A percentile compares a stretch with the other conserved stretches of the same genome.
Conservation (phyloP, 2,329 filamentous ascomycete species). For the Botryotinia convoluta region DNA sequence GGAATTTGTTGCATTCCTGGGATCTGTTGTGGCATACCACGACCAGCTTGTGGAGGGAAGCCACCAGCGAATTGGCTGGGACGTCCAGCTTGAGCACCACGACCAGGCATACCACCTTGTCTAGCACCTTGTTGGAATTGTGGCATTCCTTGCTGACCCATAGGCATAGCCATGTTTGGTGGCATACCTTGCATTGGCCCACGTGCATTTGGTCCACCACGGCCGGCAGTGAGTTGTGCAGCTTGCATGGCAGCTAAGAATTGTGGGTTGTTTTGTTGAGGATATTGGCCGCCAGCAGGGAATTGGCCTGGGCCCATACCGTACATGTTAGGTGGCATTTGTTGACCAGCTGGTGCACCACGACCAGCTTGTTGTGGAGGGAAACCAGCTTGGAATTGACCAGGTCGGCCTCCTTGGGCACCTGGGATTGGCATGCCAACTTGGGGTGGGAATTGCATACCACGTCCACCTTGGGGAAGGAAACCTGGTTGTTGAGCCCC, state of each 20-base stretch:
- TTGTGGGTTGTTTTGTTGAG: conserved; percentile 75
- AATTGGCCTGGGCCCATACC: conserved; percentile 70
- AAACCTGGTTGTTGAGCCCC: conserved; percentile 69
- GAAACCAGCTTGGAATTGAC: conserved; percentile 80
- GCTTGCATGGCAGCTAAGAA: conserved; percentile 75
- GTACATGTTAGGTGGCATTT: conserved; percentile 85
- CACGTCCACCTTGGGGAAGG: conserved; percentile 61
- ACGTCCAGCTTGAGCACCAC: conserved; percentile 39
- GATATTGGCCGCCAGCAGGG: conserved; percentile 74
- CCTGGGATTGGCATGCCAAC: conserved; percentile 64
- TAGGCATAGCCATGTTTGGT: conserved; percentile 62
- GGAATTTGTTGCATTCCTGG: conserved; percentile 34
- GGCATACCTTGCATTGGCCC: conserved; percentile 66
- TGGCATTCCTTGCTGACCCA: conserved; percentile 54
- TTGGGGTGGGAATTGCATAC: conserved; percentile 63
- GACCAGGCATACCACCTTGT: conserved; percentile 42
- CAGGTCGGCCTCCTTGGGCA: conserved; percentile 77
- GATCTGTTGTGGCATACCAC: conserved; percentile 39
- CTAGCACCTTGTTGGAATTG: conserved; percentile 52
- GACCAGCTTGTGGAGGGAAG: conserved; percentile 40
- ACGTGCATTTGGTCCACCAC: conserved; percentile 48
- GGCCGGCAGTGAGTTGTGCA: conserved; percentile 51
- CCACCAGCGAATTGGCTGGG: conserved; percentile 39
- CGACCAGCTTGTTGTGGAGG: conserved; percentile 83
- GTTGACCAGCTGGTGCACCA: conserved; percentile 77